Evolutionary conservation across 116 monocot species (phyloP).

Genomic region (Papilionanthe hybrid): DNA sequence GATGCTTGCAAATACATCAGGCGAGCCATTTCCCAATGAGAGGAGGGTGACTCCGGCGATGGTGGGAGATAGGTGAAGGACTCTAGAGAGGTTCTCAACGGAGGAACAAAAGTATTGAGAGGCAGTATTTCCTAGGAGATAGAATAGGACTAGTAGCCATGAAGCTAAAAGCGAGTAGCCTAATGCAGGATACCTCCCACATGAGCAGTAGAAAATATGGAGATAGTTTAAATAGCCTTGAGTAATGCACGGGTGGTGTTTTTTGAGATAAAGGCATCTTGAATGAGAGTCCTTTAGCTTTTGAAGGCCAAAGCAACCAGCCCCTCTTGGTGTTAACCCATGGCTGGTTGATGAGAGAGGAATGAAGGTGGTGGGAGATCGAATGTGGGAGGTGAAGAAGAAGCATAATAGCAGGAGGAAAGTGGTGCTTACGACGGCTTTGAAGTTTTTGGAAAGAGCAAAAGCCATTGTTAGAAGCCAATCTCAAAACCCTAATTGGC

Average conservation of each 20-base stretch:
- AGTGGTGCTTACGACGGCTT: conserved; percentile 18
- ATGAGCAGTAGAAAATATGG: conserved; percentile 33
- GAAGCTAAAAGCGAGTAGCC: conserved; percentile 13
- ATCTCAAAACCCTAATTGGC: too few species aligned
- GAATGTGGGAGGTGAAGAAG: conserved; percentile 36
- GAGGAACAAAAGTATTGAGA: conserved; percentile 37
- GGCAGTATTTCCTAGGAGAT: conserved; percentile 33
- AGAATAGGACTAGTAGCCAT: conserved; percentile 34
- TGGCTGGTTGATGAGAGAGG: conserved; percentile 3
- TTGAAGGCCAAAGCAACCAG: conserved; percentile 14
- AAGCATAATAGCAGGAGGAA: conserved; percentile 37
- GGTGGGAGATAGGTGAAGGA: conserved; percentile 24
- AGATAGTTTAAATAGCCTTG: conserved; percentile 41
- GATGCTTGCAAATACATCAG: conserved; percentile 34
- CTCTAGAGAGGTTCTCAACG: conserved; percentile 22
- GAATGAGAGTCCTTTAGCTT: conserved; percentile 13
- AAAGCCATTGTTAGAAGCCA: conserved; percentile 8
- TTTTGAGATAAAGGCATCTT: conserved; percentile 24
- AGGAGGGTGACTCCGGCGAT: conserved; percentile 38
- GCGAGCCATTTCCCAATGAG: conserved; percentile 35
- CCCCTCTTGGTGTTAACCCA: neutral
- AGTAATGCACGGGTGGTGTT: conserved; percentile 11
- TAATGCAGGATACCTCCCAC: conserved; percentile 2
- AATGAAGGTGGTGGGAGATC: conserved; percentile 14
- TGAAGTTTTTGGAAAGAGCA: conserved; percentile 11